Evolutionary conservation across 345 rosid species (phyloP), one percentile per base, ranked within the genome.

Genomic region (Melastoma malabathricum): DNA sequence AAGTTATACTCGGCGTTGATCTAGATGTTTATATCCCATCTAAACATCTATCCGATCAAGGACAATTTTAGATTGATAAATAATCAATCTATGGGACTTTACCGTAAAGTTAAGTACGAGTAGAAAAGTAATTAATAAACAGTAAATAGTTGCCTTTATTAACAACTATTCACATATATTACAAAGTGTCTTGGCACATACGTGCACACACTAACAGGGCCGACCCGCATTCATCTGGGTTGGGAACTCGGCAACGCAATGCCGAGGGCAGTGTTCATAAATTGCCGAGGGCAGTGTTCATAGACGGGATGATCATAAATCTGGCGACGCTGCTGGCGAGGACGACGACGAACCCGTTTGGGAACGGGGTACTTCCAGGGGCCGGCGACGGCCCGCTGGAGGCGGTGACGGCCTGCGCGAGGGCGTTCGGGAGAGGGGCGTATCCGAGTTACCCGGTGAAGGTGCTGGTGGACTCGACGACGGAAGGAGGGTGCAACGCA

Each of bases 201-300:
- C n/a, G n/a, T n/a, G n/a, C n/a, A n/a, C n/a, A n/a, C n/a, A n/a
- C n/a, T n/a, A n/a, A n/a, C n/a, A 44, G 0, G 63, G 55, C 15
- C 69, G 75, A 9, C 61, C 74, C 19, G 20, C 51, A 6, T 86
- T 67, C 50, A 67, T 86, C 0, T 86, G 98, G 98, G 89, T 90
- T 0, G 98, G 98, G 0, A 83, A 90, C 75, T 81, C 98, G 13
- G 94, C 72, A 68, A 46, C 68, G 3, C 92, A 78, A 76, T 90
- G 98, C 46, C 84, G 89, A 0, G 98, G 94, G 18, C 77, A 83
- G 65, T 90, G 97, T n/a, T n/a, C 8, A 96, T 96, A 7, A 89
- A 75, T 70, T 94, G 96, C 6, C n/a, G n/a, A n/a, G n/a, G n/a
- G 94, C 86, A 72, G 94, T 83, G 0, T 96, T 96, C 5, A 74